Conservation (phyloP, 768 basidiomycete species). For the Sarcodon sp. region DNA sequence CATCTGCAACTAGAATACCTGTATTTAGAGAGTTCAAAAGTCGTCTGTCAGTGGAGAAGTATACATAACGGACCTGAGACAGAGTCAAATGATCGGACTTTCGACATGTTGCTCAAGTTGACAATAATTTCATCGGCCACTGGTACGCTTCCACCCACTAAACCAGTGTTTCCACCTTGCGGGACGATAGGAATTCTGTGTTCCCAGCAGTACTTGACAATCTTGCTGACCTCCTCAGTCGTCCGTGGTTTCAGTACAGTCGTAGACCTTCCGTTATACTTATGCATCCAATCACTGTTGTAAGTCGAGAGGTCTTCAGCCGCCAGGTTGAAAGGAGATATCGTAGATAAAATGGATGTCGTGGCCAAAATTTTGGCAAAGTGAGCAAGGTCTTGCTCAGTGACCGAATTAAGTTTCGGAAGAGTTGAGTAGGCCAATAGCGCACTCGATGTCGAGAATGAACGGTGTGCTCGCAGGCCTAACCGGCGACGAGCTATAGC, state of each 20-base stretch:
- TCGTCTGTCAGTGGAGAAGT: slow-evolving; percentile 2
- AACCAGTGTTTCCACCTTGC: slow-evolving; percentile 96
- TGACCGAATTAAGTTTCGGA: slow-evolving; percentile 25
- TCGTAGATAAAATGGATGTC: slow-evolving; percentile 55
- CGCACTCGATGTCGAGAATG: neutral
- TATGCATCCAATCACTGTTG: slow-evolving; percentile 96
- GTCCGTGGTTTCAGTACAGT: slow-evolving; percentile 86
- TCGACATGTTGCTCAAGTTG: slow-evolving; percentile 71
- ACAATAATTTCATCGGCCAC: slow-evolving; percentile 80
- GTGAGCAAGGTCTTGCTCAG: slow-evolving; percentile 46
- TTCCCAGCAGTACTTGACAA: slow-evolving; percentile 79
- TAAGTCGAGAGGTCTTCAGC: slow-evolving; percentile 58
- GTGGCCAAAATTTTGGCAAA: slow-evolving; percentile 54
- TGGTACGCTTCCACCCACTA: slow-evolving; percentile 93
- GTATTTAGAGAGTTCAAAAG: slow-evolving; percentile 2
- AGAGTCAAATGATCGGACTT: slow-evolving; percentile 72
- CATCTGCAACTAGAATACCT: slow-evolving; percentile 90
- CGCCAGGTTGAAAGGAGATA: slow-evolving; percentile 33
- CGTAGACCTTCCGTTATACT: slow-evolving; percentile 74
- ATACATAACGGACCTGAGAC: slow-evolving; percentile 47
- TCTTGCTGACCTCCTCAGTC: slow-evolving; percentile 76
- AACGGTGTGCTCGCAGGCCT: slow-evolving; percentile 1
- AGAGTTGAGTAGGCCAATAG: slow-evolving; percentile 12
- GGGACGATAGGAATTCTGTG: slow-evolving; percentile 84
- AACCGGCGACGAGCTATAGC: neutral